phyloP scores from a whole-genome alignment of 768 basidiomycete species.

The Zangia roseola region DNA sequence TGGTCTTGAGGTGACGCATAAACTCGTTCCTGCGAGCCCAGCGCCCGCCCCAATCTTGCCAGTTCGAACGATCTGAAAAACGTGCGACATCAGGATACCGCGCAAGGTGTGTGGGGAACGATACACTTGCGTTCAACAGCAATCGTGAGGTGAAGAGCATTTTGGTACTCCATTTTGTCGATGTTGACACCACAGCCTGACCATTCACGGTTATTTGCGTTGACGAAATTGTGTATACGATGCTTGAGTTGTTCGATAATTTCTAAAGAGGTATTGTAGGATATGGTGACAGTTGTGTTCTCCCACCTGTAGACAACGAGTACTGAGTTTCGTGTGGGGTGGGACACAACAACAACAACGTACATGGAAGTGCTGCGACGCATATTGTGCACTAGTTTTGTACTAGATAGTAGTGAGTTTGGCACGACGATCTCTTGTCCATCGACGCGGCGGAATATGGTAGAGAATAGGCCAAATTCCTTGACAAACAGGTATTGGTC shows the following conservation, averaged over 20 bases:
- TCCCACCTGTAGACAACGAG: constrained; percentile 50
- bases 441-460: constrained; percentile 76
- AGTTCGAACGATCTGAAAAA: constrained; percentile 65
- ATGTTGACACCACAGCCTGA: constrained; percentile 61
- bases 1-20: constrained; percentile 70
- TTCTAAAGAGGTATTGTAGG: constrained; percentile 71
- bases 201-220: constrained; percentile 72
- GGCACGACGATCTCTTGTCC: constrained; percentile 80
- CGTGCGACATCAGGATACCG: background rate
- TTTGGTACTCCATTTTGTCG: constrained; percentile 79
- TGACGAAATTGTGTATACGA: constrained; percentile 60
- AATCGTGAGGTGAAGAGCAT: constrained; percentile 63
- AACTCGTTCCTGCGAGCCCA: constrained; percentile 74
- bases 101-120: background rate
- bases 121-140: constrained; percentile 65
- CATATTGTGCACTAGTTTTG: constrained; percentile 78
- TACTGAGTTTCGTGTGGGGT: background rate
- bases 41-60: constrained; percentile 86
- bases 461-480: constrained; percentile 80
- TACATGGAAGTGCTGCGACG: constrained; percentile 74
- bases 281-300: constrained; percentile 60
- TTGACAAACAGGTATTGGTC: constrained; percentile 47
- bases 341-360: constrained; percentile 29
- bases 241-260: constrained; percentile 61
- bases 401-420: constrained; percentile 64